These are phyloP conservation scores for Colletotrichum liaoningense DNA, from an alignment of 2,329 filamentous ascomycete genomes.

Conservation along the genomic window DNA sequence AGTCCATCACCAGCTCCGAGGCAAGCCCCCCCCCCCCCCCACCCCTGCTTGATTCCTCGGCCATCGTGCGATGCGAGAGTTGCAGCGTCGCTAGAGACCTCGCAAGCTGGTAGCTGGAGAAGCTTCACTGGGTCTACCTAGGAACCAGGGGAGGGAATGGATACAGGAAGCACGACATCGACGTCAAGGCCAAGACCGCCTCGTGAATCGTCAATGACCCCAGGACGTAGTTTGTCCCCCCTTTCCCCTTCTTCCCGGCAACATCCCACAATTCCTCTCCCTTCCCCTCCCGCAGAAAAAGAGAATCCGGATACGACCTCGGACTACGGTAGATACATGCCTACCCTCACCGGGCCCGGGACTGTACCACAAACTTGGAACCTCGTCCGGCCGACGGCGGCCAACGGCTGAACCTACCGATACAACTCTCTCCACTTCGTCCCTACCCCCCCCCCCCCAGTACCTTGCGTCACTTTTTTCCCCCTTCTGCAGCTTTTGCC, in stretches of 20 bases:
- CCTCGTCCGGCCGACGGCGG: background rate
- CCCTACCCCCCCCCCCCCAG: background rate
- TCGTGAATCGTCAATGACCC: background rate
- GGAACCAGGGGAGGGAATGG: background rate
- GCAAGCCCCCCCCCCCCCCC: background rate
- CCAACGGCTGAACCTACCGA: too few species aligned
- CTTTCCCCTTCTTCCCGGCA: background rate
- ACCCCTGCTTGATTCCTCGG: background rate
- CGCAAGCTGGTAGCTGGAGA: background rate
- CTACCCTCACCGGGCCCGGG: background rate
- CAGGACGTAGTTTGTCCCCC: background rate
- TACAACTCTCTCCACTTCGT: background rate
- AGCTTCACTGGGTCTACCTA: slow-evolving; percentile 1
- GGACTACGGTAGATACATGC: background rate
- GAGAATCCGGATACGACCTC: slow-evolving; percentile 24
- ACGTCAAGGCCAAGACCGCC: background rate
- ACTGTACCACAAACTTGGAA: slow-evolving; percentile 9
- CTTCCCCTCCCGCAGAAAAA: background rate
- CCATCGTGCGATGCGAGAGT: slow-evolving; percentile 14
- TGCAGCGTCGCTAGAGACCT: slow-evolving; percentile 16
- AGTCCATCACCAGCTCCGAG: background rate
- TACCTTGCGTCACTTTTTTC: slow-evolving; percentile 1
- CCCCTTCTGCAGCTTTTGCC: background rate
- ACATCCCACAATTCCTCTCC: background rate
- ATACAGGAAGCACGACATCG: background rate